Percentiles rank a stretch among this genome's conserved stretches.
These are phyloP conservation scores for Alternaria incomplexa DNA, from an alignment of 2,329 filamentous ascomycete genomes.

Conservation along the genomic window DNA sequence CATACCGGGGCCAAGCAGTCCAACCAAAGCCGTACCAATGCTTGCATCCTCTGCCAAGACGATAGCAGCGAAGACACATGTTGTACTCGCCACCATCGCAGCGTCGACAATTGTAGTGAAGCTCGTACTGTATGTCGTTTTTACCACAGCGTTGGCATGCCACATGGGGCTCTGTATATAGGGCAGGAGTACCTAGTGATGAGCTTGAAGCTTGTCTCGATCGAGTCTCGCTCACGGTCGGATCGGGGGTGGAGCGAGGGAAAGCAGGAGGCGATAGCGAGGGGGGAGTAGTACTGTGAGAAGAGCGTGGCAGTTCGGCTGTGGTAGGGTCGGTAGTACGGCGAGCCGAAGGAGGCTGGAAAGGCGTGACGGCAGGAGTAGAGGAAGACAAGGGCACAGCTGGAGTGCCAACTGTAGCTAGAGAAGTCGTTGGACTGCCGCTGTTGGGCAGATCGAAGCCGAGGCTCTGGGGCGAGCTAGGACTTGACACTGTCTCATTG, in stretches of 20 bases:
- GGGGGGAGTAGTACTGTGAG: constrained; percentile 38
- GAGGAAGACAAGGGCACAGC: constrained; percentile 22
- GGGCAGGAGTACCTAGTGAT: constrained; percentile 28
- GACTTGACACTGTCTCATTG: constrained; percentile 30
- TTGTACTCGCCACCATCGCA: constrained; percentile 77
- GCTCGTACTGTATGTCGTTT: constrained; percentile 77
- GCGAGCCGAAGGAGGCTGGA: constrained; percentile 30
- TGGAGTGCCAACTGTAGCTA: constrained; percentile 32
- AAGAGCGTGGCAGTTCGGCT: constrained; percentile 24
- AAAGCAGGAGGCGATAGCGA: constrained; percentile 27
- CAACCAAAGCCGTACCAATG: constrained; percentile 90
- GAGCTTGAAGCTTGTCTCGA: constrained; percentile 23
- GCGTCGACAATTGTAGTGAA: constrained; percentile 81
- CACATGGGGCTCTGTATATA: constrained; percentile 74
- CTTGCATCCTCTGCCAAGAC: constrained; percentile 74
- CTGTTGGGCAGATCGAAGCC: constrained; percentile 34
- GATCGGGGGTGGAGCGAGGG: constrained; percentile 40
- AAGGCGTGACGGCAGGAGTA: constrained; percentile 19
- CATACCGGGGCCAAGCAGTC: constrained; percentile 71
- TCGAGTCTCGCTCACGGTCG: constrained; percentile 22
- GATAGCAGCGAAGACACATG: constrained; percentile 82
- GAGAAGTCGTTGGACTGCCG: constrained; percentile 36
- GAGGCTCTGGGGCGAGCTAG: constrained; percentile 35
- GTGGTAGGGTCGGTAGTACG: constrained; percentile 41
- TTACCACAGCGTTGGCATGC: constrained; percentile 74